Evolutionary conservation across 192 early-diverging fungal genomes (phyloP).

Genomic region (Coemansia sp.): DNA sequence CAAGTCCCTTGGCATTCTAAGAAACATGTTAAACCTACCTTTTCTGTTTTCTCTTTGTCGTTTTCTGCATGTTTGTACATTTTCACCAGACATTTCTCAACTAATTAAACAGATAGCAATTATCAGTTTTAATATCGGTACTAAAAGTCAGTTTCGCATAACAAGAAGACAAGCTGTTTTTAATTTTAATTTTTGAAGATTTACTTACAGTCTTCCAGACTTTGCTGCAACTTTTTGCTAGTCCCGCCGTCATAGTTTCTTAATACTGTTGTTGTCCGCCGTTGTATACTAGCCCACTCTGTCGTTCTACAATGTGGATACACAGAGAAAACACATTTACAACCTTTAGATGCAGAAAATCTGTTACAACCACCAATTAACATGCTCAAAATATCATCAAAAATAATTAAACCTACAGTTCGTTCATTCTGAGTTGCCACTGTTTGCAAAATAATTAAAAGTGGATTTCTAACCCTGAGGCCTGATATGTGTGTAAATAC

Average conservation of each 20-base stretch:
- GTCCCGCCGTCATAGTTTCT: background rate
- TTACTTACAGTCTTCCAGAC: background rate
- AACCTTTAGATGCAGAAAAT: background rate
- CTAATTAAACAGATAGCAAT: background rate
- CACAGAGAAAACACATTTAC: background rate
- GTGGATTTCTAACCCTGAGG: too few species aligned
- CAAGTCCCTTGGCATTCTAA: background rate
- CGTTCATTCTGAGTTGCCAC: background rate
- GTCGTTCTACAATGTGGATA: background rate
- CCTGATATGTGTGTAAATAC: too few species aligned
- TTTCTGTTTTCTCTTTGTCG: background rate
- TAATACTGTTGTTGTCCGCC: background rate
- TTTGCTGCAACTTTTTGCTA: constrained; percentile 1
- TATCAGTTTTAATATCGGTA: background rate
- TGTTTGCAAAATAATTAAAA: too few species aligned
- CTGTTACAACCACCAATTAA: background rate
- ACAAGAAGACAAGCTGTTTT: background rate
- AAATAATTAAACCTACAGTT: background rate
- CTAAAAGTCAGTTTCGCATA: background rate
- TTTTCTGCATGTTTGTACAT: background rate
- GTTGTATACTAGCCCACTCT: background rate
- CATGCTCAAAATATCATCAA: background rate
- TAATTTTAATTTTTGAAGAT: background rate
- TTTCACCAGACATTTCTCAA: constrained; percentile 4
- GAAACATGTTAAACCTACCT: background rate